Evolutionary conservation across 352 stramenopile species (phyloP).

Genomic region (Pythium apleroticum): DNA sequence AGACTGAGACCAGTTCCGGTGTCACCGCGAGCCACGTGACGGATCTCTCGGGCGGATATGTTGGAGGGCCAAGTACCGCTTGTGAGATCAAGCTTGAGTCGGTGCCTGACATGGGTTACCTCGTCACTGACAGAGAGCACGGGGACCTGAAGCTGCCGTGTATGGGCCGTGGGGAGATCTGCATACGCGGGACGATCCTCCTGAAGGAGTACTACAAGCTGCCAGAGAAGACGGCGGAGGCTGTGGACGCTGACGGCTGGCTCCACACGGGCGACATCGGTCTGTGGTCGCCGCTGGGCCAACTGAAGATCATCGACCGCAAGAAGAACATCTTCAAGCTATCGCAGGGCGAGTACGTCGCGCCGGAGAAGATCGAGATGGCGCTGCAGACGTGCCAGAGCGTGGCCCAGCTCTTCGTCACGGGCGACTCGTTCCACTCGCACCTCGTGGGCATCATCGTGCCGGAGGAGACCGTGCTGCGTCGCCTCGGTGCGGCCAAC

Average conservation of each 20-base stretch:
- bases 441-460: constrained; percentile 95
- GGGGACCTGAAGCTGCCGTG: constrained; percentile 41
- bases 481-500: constrained; percentile 34
- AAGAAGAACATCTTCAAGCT: constrained; percentile 96
- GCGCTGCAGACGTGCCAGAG: constrained; percentile 87
- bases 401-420: constrained; percentile 95
- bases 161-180: constrained; percentile 64
- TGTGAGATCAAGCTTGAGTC: constrained; percentile 93
- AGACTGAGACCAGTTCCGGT: constrained; percentile 94
- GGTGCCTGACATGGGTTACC: constrained; percentile 98
- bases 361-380: constrained; percentile 97
- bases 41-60: constrained; percentile 80
- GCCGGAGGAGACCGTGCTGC: constrained; percentile 51
- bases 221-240: constrained; percentile 89
- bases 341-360: constrained; percentile 95
- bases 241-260: constrained; percentile 91
- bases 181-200: constrained; percentile 78
- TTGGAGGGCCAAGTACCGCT: constrained; percentile 86
- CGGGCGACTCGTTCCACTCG: constrained; percentile 95
- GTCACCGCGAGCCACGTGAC: constrained; percentile 56
- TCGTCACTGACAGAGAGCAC: constrained; percentile 67
- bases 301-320: constrained; percentile 89
- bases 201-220: constrained; percentile 96
- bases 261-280: constrained; percentile 97
- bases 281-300: constrained; percentile 91